Base-by-base conservation (phyloP, 306 rosid genomes). In the Corylus americana region DNA sequence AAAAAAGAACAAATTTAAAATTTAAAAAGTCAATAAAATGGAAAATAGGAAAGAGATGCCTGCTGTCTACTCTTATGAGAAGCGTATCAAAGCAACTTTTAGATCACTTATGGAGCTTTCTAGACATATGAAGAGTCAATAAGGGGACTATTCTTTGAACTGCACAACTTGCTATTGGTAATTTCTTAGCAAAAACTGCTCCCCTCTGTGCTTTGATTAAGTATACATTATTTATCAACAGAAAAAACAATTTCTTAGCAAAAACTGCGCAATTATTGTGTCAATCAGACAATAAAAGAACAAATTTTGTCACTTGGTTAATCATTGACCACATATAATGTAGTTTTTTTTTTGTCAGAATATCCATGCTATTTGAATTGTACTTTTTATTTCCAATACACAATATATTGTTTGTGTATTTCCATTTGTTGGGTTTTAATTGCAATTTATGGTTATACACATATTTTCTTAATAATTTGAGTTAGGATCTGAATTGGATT, bases 401-500 rank as follows among this genome's bases (percentile, higher is more conserved):
- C 45, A 42, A 42, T 50, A 4, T 59, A 22, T 63, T 7, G 20
- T 31, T 63, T 63, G 44, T 63, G 44, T 63, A 29, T 63, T 14
- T 0, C 70, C 3, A 0, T 61, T 63, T 63, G n/a, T 63, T 63
- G 18, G 70, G 50, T 68, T 42, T 68, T 48, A 68, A 10, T 68
- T 68, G 20, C 22, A 31, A 16, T 64, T 37, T 64, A 68, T 39
- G 25, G 16, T n/a, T 68, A 4, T 4, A 68, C 25, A n/a, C 13
- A 42, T 42, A 42, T 18, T 68, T 37, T 42, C 72, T 68, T 9
- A 42, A 55, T 12, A 44, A 27, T 75, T 70, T 66, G 11, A 54
- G 20, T 45, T 64, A 42, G 71, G 67, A 70, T 58, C 22, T 78
- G 39, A 66, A 27, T 48, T 70, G 71, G 76, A 71, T 83, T 77